Base-by-base conservation (phyloP, 2,329 filamentous ascomycete genomes). In the Alternaria gaisen region DNA sequence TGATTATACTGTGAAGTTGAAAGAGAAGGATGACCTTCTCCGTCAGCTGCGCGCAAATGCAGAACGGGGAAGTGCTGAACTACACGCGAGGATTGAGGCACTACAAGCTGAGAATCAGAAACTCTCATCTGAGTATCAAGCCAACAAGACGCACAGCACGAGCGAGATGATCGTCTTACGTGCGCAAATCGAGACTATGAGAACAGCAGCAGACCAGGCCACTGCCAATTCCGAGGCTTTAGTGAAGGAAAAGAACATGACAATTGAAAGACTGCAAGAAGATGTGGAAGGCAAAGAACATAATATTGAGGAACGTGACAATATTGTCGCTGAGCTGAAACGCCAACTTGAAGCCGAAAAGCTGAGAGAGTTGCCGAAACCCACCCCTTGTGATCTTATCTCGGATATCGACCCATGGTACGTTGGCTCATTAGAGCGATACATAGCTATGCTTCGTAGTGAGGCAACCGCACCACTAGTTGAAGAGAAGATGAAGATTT, bases 351-450 rank as follows among this genome's bases (percentile, higher is more conserved):
- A 74, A 22, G 63, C 64, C 12, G 74, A 77, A 56, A 73, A 63
- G 47, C 44, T 57, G 22, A 75, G 68, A 46, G 68, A 72, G 18
- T 10, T 42, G 10, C 62, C 65, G 4, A 68, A 70, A 38, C 66
- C 72, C 32, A 69, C 70, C n/a, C 61, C 74, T 44, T 64, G 66
- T 24, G 76, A 79, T 56, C 58, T 79, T 52, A 81, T 86, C 64
- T 83, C 83, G 24, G 85, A 86, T 64, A 77, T 87, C n/a, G 83
- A 86, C 61, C 82, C 84, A 3, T 87, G 85, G 83, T 87, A 83
- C 64, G 83, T 81, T 65, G 83, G 84, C 2, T 87, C 85, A 26
- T 71, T 87, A 48, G 82, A 84, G 51, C 79, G 85, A 42, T 87
- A 83, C 66, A 82, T 85, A 30, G 77, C 79, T 4, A 87, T 87